These are phyloP conservation scores for Hypoxylon sp. DNA, from an alignment of 2,329 filamentous ascomycete species.

Conservation along the genomic window DNA sequence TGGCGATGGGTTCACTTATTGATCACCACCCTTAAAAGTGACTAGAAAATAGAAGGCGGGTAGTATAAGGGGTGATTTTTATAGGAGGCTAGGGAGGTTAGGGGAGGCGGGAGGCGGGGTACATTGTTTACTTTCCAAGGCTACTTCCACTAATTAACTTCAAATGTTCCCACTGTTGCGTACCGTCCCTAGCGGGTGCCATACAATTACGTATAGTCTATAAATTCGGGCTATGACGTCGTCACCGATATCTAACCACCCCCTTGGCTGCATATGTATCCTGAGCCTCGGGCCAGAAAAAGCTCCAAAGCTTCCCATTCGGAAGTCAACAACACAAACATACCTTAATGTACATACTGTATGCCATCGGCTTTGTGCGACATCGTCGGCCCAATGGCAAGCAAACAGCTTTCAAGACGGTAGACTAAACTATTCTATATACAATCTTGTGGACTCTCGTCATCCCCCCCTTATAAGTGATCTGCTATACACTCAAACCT, in stretches of 20 bases:
- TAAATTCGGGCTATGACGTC: slow-evolving; percentile 21
- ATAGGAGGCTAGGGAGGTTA: background rate
- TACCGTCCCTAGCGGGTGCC: background rate
- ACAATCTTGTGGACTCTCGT: slow-evolving; percentile 28
- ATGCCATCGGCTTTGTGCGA: slow-evolving; percentile 36
- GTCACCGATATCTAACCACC: slow-evolving; percentile 7
- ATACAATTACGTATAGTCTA: slow-evolving; percentile 9
- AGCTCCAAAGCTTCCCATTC: slow-evolving; percentile 21
- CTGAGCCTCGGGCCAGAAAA: slow-evolving; percentile 33
- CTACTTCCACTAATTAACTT: background rate
- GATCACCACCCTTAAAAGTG: slow-evolving; percentile 26
- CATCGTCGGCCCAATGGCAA: slow-evolving; percentile 38
- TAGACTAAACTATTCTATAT: slow-evolving; percentile 33
- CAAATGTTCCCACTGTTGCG: background rate
- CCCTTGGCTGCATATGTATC: slow-evolving; percentile 18
- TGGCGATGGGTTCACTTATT: slow-evolving; percentile 16
- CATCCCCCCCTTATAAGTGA: slow-evolving; percentile 32
- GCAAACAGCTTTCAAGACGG: slow-evolving; percentile 42
- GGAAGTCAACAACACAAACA: slow-evolving; percentile 23
- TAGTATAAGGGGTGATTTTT: slow-evolving; percentile 6
- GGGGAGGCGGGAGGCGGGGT: slow-evolving; percentile 6
- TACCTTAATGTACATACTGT: slow-evolving; percentile 36
- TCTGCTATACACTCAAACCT: slow-evolving; percentile 33
- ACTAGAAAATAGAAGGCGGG: background rate
- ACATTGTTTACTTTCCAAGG: slow-evolving; percentile 1